A percentile compares a stretch with the other conserved stretches of the same genome.
These are phyloP conservation scores for Turritis glabra DNA, from an alignment of 345 rosid species.

Conservation along the genomic window DNA sequence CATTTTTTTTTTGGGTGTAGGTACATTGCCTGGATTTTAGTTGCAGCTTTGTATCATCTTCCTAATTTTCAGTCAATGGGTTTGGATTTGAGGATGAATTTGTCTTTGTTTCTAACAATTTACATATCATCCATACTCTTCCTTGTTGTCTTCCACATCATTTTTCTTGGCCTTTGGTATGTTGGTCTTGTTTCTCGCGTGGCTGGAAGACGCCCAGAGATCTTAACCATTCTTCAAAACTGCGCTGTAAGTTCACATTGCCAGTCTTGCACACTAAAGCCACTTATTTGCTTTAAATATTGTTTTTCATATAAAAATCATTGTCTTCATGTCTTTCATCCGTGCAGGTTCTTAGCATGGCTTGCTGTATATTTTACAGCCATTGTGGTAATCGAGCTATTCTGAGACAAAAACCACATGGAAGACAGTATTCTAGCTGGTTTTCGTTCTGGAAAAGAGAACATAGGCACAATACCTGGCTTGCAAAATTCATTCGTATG, in stretches of 20 bases:
- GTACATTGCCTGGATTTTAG: conserved; percentile 98
- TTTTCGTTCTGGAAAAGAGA: conserved; percentile 71
- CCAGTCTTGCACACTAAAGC: conserved; percentile 18
- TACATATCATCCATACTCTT: conserved; percentile 81
- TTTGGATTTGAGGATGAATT: conserved; percentile 98
- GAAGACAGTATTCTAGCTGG: conserved; percentile 59
- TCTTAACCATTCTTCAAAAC: conserved; percentile 88
- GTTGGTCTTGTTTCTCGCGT: conserved; percentile 93
- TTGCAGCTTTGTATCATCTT: conserved; percentile 97
- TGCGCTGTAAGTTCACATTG: conserved; percentile 68
- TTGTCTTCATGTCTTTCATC: conserved; percentile 20
- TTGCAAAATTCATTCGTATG: conserved; percentile 70
- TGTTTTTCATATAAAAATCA: background rate
- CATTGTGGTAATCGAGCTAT: conserved; percentile 98
- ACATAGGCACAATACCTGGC: conserved; percentile 67
- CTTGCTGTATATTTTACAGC: conserved; percentile 97
- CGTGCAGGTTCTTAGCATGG: conserved; percentile 87
- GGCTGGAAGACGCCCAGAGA: conserved; percentile 92
- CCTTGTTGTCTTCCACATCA: conserved; percentile 89
- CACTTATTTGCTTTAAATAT: conserved; percentile 4
- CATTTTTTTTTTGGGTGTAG: conserved; percentile 42
- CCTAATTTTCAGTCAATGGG: conserved; percentile 99
- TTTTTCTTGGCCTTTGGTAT: conserved; percentile 90
- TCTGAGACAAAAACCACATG: conserved; percentile 56
- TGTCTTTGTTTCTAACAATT: conserved; percentile 89